These are phyloP conservation scores for Sanguinoderma infundibulare DNA, from an alignment of 1,284 basidiomycete species.

Conservation along the genomic window DNA sequence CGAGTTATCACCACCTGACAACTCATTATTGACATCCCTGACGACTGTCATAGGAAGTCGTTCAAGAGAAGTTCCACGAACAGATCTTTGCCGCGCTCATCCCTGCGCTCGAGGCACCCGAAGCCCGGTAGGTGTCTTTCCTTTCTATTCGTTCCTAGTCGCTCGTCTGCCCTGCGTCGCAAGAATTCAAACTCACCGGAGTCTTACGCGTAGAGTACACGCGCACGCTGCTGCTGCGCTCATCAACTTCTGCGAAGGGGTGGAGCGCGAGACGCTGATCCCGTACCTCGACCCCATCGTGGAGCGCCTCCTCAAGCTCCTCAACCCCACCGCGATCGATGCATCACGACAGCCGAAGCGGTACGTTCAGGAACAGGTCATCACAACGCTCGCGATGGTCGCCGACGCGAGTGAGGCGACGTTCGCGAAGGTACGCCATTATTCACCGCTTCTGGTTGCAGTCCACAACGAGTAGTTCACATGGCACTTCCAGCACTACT, in stretches of 20 bases:
- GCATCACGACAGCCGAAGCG: conserved; percentile 42
- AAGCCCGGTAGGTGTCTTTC: conserved; percentile 58
- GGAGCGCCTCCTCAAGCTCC: conserved; percentile 66
- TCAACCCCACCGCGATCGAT: conserved; percentile 50
- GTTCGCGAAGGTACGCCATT: conserved; percentile 59
- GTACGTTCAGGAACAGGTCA: conserved; percentile 85
- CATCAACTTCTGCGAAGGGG: conserved; percentile 90
- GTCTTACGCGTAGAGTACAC: conserved; percentile 60
- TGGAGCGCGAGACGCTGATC: conserved; percentile 69
- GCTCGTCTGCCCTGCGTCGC: not conserved
- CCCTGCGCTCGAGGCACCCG: conserved; percentile 75
- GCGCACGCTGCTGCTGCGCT: conserved; percentile 83
- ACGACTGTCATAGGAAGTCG: conserved; percentile 58
- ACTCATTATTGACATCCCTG: not conserved
- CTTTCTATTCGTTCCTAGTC: not conserved
- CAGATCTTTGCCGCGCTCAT: conserved; percentile 74
- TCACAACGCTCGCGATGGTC: conserved; percentile 85
- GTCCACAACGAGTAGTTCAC: not conserved
- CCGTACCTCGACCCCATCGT: conserved; percentile 82
- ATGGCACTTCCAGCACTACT: conserved; percentile 59
- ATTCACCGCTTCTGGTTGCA: not conserved
- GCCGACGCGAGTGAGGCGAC: conserved; percentile 79
- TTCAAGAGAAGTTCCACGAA: conserved; percentile 70
- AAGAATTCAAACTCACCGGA: not conserved
- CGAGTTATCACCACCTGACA: not conserved